phyloP scores from a whole-genome alignment of 306 rosid species.

The Urtica urens region DNA sequence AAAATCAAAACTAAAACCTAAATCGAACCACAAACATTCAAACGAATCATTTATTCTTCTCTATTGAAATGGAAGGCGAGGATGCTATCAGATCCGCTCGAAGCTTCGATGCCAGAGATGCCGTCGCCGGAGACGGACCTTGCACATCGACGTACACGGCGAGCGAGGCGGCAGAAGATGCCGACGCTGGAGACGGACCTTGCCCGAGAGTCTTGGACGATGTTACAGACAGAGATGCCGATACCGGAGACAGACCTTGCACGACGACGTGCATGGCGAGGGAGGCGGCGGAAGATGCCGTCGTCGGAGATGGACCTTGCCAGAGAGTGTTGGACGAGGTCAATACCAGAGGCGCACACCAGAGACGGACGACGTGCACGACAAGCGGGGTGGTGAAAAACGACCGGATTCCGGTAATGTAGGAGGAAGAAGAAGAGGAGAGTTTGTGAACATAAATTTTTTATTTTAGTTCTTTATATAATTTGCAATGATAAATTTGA shows the following conservation, averaged over 20 bases:
- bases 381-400: slow-evolving; percentile 61
- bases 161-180: slow-evolving; percentile 35
- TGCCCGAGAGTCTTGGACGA: slow-evolving; percentile 60
- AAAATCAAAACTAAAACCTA: not conserved
- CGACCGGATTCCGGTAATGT: slow-evolving; percentile 56
- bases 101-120: too few species aligned
- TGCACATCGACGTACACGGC: too few species aligned
- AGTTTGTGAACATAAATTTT: slow-evolving; percentile 39
- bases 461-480: too few species aligned
- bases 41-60: slow-evolving; percentile 14
- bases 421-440: slow-evolving; percentile 31
- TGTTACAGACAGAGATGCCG: slow-evolving; percentile 46
- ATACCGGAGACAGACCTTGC: too few species aligned
- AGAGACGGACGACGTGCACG: slow-evolving; percentile 84
- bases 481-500: slow-evolving; percentile 79
- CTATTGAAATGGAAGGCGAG: slow-evolving; percentile 63
- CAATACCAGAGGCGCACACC: too few species aligned
- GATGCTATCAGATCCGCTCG: slow-evolving; percentile 53
- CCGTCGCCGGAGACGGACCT: too few species aligned
- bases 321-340: too few species aligned
- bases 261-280: too few species aligned
- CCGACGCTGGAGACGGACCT: slow-evolving; percentile 55
- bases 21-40: not conserved
- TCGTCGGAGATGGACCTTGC: slow-evolving; percentile 68
- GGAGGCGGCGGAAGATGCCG: too few species aligned